These are phyloP conservation scores for Mycena rebaudengoi DNA, from an alignment of 768 basidiomycete species.

Conservation along the genomic window DNA sequence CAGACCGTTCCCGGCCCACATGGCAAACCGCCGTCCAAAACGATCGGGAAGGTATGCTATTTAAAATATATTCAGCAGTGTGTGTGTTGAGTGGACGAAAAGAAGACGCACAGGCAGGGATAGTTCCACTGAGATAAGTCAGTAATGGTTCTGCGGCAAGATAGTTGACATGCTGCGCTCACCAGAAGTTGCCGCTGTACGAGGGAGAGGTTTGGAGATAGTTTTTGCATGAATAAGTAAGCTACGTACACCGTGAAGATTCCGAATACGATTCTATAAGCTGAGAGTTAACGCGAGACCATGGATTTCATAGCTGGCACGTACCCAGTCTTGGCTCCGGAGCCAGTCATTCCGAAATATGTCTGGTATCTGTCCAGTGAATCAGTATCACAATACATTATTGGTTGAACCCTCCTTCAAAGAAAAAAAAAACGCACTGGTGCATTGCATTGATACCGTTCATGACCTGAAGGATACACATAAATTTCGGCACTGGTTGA, in stretches of 20 bases:
- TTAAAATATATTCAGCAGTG: background rate
- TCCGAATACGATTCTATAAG: constrained; percentile 59
- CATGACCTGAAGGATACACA: constrained; percentile 49
- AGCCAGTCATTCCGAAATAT: constrained; percentile 54
- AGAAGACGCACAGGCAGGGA: constrained; percentile 49
- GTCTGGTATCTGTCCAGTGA: constrained; percentile 41
- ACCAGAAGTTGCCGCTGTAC: constrained; percentile 50
- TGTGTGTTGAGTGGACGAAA: background rate
- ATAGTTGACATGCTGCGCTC: constrained; percentile 13
- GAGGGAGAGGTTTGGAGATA: background rate
- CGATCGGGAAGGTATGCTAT: constrained; percentile 48
- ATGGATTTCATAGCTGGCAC: background rate
- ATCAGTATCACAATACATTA: background rate
- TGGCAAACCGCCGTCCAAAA: constrained; percentile 58
- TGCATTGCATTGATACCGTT: constrained; percentile 61
- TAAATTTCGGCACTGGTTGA: background rate
- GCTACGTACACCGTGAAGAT: constrained; percentile 56
- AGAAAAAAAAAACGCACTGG: constrained; percentile 27
- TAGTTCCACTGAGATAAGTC: constrained; percentile 45
- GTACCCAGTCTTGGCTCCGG: constrained; percentile 25
- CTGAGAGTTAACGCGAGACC: constrained; percentile 37
- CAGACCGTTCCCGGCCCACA: constrained; percentile 57
- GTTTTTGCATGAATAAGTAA: constrained; percentile 5
- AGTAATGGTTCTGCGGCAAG: constrained; percentile 2
- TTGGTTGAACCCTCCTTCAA: background rate